Percentiles rank a stretch among this genome's conserved stretches.
These are phyloP conservation scores for Pezicula carpinea DNA, from an alignment of 2,329 filamentous ascomycete species.

Conservation along the genomic window DNA sequence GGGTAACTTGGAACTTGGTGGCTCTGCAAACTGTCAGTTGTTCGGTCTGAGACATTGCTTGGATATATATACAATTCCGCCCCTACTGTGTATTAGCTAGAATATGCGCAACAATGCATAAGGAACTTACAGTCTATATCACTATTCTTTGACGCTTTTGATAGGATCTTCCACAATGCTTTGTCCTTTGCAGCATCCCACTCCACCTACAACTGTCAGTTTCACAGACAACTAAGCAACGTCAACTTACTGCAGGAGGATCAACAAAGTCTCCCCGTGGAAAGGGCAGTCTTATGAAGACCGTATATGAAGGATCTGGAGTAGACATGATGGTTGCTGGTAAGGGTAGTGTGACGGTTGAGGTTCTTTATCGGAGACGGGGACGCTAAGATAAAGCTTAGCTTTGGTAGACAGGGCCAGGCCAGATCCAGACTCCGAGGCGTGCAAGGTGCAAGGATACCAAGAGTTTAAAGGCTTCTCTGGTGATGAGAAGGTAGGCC, in stretches of 20 bases:
- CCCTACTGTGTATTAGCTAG: conserved; percentile 47
- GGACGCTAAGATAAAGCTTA: conserved; percentile 2
- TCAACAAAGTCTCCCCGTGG: conserved; percentile 83
- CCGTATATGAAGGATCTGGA: conserved; percentile 45
- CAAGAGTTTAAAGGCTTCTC: no score
- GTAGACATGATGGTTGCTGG: conserved; percentile 19
- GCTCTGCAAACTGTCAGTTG: conserved; percentile 44
- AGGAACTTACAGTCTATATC: conserved; percentile 74
- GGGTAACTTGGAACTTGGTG: conserved; percentile 73
- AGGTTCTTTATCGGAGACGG: conserved; percentile 1
- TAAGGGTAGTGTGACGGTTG: background rate
- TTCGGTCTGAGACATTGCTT: background rate
- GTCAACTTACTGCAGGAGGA: conserved; percentile 67
- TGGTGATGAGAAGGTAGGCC: no score
- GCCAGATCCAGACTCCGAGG: no score
- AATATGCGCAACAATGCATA: background rate
- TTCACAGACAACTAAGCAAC: background rate
- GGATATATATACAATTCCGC: conserved; percentile 60
- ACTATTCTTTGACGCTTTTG: conserved; percentile 69
- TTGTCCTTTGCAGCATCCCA: conserved; percentile 89
- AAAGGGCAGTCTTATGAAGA: conserved; percentile 88
- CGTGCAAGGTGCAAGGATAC: no score
- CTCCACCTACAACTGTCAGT: conserved; percentile 55
- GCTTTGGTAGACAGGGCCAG: background rate
- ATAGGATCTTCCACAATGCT: conserved; percentile 84